Evolutionary conservation across 2,329 filamentous ascomycete genomes (phyloP).

Genomic region (Fusarium sp.): DNA sequence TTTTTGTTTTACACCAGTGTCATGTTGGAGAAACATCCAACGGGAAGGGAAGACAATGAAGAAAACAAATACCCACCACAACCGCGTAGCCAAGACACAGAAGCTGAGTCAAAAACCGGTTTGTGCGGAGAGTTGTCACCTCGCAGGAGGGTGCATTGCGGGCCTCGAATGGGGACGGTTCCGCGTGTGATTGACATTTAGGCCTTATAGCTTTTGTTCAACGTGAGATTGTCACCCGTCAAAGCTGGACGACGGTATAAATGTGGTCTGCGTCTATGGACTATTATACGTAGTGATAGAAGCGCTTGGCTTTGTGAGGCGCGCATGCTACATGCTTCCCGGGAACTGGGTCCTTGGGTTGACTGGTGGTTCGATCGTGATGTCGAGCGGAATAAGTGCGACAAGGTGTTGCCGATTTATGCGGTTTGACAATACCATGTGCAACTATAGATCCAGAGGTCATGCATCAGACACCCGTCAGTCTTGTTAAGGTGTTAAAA

Average conservation of each 20-base stretch:
- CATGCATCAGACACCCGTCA: constrained; percentile 15
- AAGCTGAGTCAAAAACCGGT: constrained; percentile 38
- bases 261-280: constrained; percentile 21
- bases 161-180: constrained; percentile 35
- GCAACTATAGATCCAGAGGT: constrained; percentile 11
- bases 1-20: constrained; percentile 2
- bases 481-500: constrained; percentile 1
- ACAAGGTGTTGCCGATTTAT: constrained; percentile 4
- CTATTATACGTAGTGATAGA: constrained; percentile 4
- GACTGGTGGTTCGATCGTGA: constrained; percentile 39
- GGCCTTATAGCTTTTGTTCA: constrained; percentile 5
- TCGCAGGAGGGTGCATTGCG: constrained; percentile 36
- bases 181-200: constrained; percentile 13
- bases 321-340: constrained; percentile 26
- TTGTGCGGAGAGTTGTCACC: constrained; percentile 35
- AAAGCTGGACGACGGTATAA: constrained; percentile 2
- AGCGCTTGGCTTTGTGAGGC: neutral
- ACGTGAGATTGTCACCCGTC: constrained; percentile 17
- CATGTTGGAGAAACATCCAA: neutral
- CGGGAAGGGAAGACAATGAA: neutral
- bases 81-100: constrained; percentile 18
- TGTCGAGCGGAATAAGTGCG: constrained; percentile 21
- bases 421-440: neutral
- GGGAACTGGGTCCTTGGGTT: constrained; percentile 31
- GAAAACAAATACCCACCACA: constrained; percentile 19